Evolutionary conservation across 108 stramenopile genomes (phyloP).

Genomic region (Fistulifera pelliculosa): DNA sequence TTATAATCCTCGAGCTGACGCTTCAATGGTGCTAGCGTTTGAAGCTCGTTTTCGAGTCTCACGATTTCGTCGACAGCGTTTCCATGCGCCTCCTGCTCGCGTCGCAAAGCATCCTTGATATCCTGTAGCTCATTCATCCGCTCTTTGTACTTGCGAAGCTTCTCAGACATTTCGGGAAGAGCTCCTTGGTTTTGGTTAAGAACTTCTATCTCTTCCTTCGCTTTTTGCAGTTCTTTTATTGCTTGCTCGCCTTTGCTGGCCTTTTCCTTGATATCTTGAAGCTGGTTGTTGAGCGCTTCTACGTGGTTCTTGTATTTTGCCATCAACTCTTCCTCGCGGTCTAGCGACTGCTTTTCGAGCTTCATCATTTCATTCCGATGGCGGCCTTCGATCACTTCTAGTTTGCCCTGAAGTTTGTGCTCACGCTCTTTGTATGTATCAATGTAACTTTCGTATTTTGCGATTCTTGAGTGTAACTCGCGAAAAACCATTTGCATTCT

Average conservation of each 20-base stretch:
- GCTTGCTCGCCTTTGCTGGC: constrained; percentile 20
- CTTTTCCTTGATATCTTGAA: constrained; percentile 23
- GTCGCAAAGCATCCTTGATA: constrained; percentile 53
- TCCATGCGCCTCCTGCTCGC: constrained; percentile 72
- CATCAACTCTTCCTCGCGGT: constrained; percentile 23
- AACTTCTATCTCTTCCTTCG: constrained; percentile 73
- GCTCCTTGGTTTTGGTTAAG: constrained; percentile 44
- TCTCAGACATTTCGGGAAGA: constrained; percentile 45
- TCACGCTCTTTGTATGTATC: constrained; percentile 28
- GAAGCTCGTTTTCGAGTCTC: constrained; percentile 60
- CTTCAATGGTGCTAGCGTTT: constrained; percentile 47
- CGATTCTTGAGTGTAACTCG: constrained; percentile 3
- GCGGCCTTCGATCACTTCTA: constrained; percentile 40
- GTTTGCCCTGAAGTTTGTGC: constrained; percentile 22
- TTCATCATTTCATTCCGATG: constrained; percentile 64
- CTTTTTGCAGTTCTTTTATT: constrained; percentile 36
- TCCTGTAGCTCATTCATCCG: constrained; percentile 54
- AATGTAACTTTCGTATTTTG: not conserved
- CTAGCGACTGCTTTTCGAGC: constrained; percentile 35
- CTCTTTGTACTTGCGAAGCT: constrained; percentile 54
- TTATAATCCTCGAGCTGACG: constrained; percentile 77
- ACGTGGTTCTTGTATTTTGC: constrained; percentile 31
- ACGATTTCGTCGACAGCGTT: constrained; percentile 62
- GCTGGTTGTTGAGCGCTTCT: constrained; percentile 21
- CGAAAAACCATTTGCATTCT: not conserved